Base-by-base conservation (phyloP, 225 moss, liverwort and hornwort genomes). In the Polytrichum commune region DNA sequence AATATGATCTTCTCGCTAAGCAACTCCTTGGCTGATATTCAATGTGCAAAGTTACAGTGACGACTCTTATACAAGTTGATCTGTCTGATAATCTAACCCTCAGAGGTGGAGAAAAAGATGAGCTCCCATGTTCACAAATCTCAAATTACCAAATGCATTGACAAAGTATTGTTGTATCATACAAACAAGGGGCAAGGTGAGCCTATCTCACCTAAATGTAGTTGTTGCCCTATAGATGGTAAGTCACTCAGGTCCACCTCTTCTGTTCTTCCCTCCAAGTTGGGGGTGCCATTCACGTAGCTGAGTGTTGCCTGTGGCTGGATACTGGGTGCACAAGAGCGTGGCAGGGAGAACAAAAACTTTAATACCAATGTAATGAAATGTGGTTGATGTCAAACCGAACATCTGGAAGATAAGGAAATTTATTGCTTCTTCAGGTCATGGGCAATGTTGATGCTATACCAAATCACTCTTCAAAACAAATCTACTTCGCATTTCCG, bases 221-320 rank as follows among this genome's bases (percentile, higher is more conserved):
- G 18, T 27, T 58, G 58, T 58, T 58, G n/a, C 25, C 25, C 67
- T 24, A 46, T 19, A 25, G 46, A 46, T 67, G 67, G 54, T 67
- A 53, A 53, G 46, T 53, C 46, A n/a, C 24, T 24, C 10, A 25
- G 18, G 25, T 46, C 10, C 67, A 53, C 67, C 38, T 24, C 13
- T 16, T 30, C n/a, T 53, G 23, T 22, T 2, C 54, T 53, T 27
- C 18, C 38, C 38, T 65, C 30, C 30, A 67, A 18, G 54, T 38
- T 53, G 53, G 22, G 53, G 10, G 46, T 67, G 66, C 66, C 66
- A 66, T 32, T 38, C n/a, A 19, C 22, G 33, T 9, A 66, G 66
- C 6, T 19, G 53, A 22, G 7, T 54, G 27, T 26, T 24, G 24
- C 38, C 67, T 27, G 53, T 38, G 22, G 67, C 67, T 67, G 46